A percentile compares a stretch with the other conserved stretches of the same genome.
These are phyloP conservation scores for Trichophyton benhamiae DNA, from an alignment of 2,329 filamentous ascomycete species.

Conservation along the genomic window DNA sequence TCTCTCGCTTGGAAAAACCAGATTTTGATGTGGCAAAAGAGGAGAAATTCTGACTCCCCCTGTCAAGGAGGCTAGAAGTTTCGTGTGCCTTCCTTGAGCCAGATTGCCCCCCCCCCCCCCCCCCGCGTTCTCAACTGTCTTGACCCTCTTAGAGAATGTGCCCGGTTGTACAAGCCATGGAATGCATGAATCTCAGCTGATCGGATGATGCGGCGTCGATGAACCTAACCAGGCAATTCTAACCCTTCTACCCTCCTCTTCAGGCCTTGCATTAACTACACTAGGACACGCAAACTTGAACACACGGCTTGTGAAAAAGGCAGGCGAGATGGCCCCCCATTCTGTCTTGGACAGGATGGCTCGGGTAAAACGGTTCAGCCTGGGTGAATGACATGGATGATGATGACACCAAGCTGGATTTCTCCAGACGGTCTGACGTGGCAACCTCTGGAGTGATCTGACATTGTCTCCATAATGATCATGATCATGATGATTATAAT, in stretches of 20 bases:
- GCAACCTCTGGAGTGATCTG: constrained; percentile 11
- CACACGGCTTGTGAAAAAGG: neutral
- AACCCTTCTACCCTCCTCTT: constrained; percentile 1
- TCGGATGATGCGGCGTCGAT: constrained; percentile 3
- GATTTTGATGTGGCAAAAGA: constrained; percentile 9
- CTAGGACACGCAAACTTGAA: too few relatives aligned
- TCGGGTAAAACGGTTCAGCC: constrained; percentile 1
- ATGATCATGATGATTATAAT: too few relatives aligned
- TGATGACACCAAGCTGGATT: constrained; percentile 6
- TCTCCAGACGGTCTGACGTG: constrained; percentile 13
- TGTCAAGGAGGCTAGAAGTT: neutral
- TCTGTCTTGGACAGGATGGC: neutral
- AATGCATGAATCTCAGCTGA: constrained; percentile 7
- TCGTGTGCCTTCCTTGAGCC: neutral
- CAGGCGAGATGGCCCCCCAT: neutral
- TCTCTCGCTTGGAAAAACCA: constrained; percentile 4
- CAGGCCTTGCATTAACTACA: neutral
- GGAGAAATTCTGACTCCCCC: neutral
- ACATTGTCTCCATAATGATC: neutral
- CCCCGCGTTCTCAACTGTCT: neutral
- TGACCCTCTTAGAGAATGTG: neutral
- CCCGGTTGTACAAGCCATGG: constrained; percentile 4
- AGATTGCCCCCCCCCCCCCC: constrained; percentile 1
- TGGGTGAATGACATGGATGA: constrained; percentile 8
- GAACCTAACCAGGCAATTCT: neutral